phyloP scores from a whole-genome alignment of 345 rosid species.

The Anacardium occidentale region DNA sequence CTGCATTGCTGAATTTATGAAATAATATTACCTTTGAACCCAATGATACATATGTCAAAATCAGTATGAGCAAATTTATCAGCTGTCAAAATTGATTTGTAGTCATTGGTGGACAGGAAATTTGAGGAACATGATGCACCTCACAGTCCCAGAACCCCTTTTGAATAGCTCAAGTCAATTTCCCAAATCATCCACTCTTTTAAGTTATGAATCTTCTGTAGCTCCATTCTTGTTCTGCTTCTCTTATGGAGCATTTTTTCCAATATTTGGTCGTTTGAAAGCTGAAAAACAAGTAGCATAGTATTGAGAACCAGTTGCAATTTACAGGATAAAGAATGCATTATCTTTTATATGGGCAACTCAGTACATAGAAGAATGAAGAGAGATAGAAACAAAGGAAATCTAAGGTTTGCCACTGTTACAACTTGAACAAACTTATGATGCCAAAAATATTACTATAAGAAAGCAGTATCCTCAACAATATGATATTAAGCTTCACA shows the following conservation, averaged over 20 bases:
- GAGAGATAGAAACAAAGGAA: not conserved
- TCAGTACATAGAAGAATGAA: not conserved
- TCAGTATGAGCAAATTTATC: conserved; percentile 8
- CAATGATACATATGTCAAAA: conserved; percentile 15
- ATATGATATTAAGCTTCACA: no score
- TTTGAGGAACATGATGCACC: conserved; percentile 1
- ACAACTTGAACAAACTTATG: not conserved
- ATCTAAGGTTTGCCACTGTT: not conserved
- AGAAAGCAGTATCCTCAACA: not conserved
- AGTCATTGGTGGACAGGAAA: not conserved
- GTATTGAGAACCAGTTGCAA: not conserved
- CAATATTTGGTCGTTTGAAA: conserved; percentile 28
- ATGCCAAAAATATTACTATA: not conserved
- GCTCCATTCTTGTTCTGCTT: conserved; percentile 16
- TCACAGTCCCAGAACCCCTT: not conserved
- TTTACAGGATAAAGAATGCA: not conserved
- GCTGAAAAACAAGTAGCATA: conserved; percentile 24
- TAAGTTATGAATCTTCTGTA: conserved; percentile 8
- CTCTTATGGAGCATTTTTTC: conserved; percentile 19
- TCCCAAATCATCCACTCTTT: not conserved
- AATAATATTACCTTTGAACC: not conserved
- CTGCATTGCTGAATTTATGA: not conserved
- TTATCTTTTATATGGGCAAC: not conserved
- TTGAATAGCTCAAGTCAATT: not conserved
- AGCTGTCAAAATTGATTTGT: conserved; percentile 28